Conservation (phyloP, 2,329 filamentous ascomycete genomes). For the Botrytis fragariae region DNA sequence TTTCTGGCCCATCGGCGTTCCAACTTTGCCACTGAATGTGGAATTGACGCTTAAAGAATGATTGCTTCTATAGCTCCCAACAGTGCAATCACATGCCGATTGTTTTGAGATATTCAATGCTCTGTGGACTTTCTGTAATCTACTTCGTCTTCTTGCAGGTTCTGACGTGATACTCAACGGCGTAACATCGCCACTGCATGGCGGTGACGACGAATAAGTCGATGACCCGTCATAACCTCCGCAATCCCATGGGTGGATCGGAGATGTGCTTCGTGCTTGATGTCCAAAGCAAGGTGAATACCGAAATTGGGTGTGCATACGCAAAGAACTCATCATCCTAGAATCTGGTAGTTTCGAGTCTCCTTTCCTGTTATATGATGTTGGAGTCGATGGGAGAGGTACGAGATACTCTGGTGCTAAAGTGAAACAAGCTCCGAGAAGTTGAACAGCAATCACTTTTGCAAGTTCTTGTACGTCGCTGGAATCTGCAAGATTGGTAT, state of each 20-base stretch:
- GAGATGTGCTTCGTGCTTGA: slow-evolving; percentile 36
- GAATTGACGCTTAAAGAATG: not conserved
- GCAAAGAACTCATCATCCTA: slow-evolving; percentile 37
- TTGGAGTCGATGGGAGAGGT: slow-evolving; percentile 5
- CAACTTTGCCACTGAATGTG: not conserved
- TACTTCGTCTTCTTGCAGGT: slow-evolving; percentile 5
- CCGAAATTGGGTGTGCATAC: slow-evolving; percentile 37
- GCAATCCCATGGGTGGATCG: slow-evolving; percentile 29
- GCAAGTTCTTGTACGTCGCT: slow-evolving; percentile 32
- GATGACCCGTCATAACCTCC: slow-evolving; percentile 27
- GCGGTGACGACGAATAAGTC: slow-evolving; percentile 18
- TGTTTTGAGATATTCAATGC: slow-evolving; percentile 24
- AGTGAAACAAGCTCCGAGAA: slow-evolving; percentile 38
- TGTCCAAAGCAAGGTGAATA: slow-evolving; percentile 38
- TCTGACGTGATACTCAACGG: slow-evolving; percentile 21
- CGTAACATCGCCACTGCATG: slow-evolving; percentile 10
- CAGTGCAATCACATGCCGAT: slow-evolving; percentile 16
- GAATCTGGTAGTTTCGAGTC: slow-evolving; percentile 26
- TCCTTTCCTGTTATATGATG: slow-evolving; percentile 18
- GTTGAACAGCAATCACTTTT: slow-evolving; percentile 36
- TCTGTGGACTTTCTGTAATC: slow-evolving; percentile 18
- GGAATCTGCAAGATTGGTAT: slow-evolving; percentile 29
- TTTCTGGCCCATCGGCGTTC: not conserved
- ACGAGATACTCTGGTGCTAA: slow-evolving; percentile 31
- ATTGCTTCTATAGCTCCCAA: slow-evolving; percentile 16